A percentile compares a stretch with the other conserved stretches of the same genome.
phyloP scores from a whole-genome alignment of 805 yeast species.

The Suhomyces xylopsoci region DNA sequence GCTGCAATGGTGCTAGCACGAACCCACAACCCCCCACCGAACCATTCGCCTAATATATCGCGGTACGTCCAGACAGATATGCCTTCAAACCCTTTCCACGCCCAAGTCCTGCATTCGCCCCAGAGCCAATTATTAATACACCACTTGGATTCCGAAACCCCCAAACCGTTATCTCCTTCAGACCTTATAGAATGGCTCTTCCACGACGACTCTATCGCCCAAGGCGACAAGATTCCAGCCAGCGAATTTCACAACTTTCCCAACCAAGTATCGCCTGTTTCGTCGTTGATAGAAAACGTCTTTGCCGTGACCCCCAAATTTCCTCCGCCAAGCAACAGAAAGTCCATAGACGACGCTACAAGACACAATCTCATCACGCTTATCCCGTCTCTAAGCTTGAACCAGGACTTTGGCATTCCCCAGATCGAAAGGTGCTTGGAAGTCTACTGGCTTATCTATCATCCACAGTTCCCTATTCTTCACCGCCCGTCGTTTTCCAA shows the following conservation, averaged over 20 bases:
- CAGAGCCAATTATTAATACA: not conserved
- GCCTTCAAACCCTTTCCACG: not conserved
- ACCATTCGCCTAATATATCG: not conserved
- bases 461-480: slow-evolving; percentile 11
- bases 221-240: not conserved
- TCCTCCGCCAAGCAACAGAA: slow-evolving; percentile 6
- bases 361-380: slow-evolving; percentile 5
- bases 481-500: slow-evolving; percentile 12
- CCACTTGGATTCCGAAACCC: not conserved
- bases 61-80: not conserved
- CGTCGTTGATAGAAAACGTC: slow-evolving; percentile 9
- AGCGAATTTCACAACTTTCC: slow-evolving; percentile 5
- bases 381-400: slow-evolving; percentile 4
- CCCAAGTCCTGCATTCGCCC: not conserved
- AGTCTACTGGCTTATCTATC: slow-evolving; percentile 9
- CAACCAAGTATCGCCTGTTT: slow-evolving; percentile 6
- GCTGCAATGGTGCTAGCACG: not conserved
- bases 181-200: slow-evolving; percentile 32
- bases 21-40: not conserved
- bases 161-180: slow-evolving; percentile 21
- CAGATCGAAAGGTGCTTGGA: slow-evolving; percentile 9
- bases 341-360: slow-evolving; percentile 3
- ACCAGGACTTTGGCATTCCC: slow-evolving; percentile 6
- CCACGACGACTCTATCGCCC: slow-evolving; percentile 15
- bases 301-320: slow-evolving; percentile 10